Evolutionary conservation across 495 filamentous ascomycete genomes (phyloP), one percentile per base, ranked within the genome.

Genomic region (Xylaria telfairii): DNA sequence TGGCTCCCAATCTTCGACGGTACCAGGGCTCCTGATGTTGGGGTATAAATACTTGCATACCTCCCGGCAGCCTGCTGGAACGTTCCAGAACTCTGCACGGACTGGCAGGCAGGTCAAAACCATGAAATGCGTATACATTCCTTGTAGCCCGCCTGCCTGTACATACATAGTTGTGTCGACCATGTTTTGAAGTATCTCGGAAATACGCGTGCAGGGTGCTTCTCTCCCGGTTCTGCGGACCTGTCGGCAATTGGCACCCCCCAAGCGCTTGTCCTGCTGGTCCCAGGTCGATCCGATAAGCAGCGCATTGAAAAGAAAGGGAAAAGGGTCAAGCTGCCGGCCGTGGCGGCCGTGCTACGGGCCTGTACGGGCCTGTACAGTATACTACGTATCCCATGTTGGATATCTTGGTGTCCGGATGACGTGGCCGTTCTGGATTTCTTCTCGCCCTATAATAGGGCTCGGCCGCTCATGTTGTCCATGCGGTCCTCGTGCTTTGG

Each of bases 81-180:
- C 19, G 32, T 37, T 4, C 56, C 56, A 34, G 30, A 21, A 37
- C 19, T 9, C 56, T n/a, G 56, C 32, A 30, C 19, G 32, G 17
- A 21, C 19, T n/a, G 17, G 17, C 56, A 59, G 32, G 7, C 15
- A 59, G 53, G 56, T 21, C 32, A 19, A 34, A 1, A n/a, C 30
- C 37, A 44, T 6, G n/a, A 17, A 4, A 41, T 53, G 63, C 19
- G 19, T 65, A 53, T 39, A 32, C 63, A 65, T 1, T 12, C 7
- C 32, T 37, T 21, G 19, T 17, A 12, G 34, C n/a, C 32, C 13
- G 13, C 28, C 64, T 21, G n/a, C n/a, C n/a, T n/a, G n/a, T n/a
- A n/a, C n/a, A n/a, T n/a, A n/a, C n/a, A n/a, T n/a, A 15, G 32
- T 12, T 66, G 47, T 47, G 47, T 49, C 34, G 64, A 66, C n/a